Evolutionary conservation across 2,329 filamentous ascomycete species (phyloP).

Genomic region (Ceratocystis colombiana): DNA sequence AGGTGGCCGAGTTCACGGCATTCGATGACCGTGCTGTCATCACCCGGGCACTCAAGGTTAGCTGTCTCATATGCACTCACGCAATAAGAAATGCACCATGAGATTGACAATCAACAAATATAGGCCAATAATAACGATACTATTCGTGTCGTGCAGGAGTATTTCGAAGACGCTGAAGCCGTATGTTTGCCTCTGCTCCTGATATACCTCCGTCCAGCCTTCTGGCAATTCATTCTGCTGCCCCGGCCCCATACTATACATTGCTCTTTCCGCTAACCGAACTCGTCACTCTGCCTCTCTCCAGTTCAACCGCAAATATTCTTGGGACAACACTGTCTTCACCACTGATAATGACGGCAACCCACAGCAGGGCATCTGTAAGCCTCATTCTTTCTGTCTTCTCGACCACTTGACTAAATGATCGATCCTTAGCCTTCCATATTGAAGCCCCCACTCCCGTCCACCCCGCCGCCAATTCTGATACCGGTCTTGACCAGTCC

Average conservation of each 20-base stretch:
- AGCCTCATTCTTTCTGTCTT: background rate
- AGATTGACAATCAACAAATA: background rate
- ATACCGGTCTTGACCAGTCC: slow-evolving; percentile 34
- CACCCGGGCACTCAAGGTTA: slow-evolving; percentile 18
- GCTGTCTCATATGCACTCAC: background rate
- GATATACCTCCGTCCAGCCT: too few relatives aligned
- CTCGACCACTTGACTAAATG: background rate
- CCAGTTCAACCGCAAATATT: slow-evolving; percentile 42
- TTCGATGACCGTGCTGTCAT: slow-evolving; percentile 16
- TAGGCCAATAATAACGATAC: slow-evolving; percentile 21
- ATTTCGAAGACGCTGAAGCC: slow-evolving; percentile 20
- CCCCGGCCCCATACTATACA: background rate
- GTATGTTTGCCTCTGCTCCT: background rate
- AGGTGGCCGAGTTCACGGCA: slow-evolving; percentile 23
- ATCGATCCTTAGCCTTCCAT: slow-evolving; percentile 40
- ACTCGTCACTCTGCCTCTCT: background rate
- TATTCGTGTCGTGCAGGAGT: slow-evolving; percentile 23
- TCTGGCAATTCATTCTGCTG: background rate
- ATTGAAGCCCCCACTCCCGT: slow-evolving; percentile 38
- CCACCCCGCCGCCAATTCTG: slow-evolving; percentile 36
- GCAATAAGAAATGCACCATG: background rate
- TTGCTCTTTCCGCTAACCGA: background rate
- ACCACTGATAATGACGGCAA: slow-evolving; percentile 43
- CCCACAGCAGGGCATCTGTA: slow-evolving; percentile 17
- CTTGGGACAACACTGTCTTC: slow-evolving; percentile 49